A percentile compares a stretch with the other conserved stretches of the same genome.
Evolutionary conservation across 2,329 filamentous ascomycete species (phyloP).

Genomic region (Ophiocordyceps camponoti-saundersi): DNA sequence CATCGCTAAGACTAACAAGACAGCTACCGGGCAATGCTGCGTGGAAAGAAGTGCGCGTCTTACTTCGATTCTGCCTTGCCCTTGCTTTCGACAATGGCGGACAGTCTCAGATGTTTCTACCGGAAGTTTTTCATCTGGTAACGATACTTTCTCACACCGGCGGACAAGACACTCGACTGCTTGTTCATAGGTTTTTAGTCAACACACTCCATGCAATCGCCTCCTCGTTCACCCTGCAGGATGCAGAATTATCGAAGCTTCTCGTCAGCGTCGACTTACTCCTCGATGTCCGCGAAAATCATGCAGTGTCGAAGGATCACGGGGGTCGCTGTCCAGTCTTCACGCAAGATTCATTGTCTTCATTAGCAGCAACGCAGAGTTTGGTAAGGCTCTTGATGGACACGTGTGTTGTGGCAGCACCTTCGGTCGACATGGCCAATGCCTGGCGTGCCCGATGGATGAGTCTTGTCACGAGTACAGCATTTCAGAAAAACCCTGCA

Average conservation of each 20-base stretch:
- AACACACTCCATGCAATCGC: conserved; percentile 53
- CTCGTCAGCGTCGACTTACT: conserved; percentile 38
- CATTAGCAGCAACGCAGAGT: conserved; percentile 40
- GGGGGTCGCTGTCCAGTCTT: conserved; percentile 36
- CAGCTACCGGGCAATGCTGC: conserved; percentile 48
- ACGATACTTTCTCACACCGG: conserved; percentile 56
- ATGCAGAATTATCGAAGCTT: conserved; percentile 37
- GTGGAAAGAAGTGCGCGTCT: conserved; percentile 52
- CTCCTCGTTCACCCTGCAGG: conserved; percentile 46
- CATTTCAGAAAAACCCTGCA: conserved; percentile 56
- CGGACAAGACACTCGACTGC: conserved; percentile 33
- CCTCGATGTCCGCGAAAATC: conserved; percentile 40
- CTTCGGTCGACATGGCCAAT: conserved; percentile 47
- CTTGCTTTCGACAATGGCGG: conserved; percentile 51
- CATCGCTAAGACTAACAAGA: conserved; percentile 48
- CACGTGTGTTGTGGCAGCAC: conserved; percentile 44
- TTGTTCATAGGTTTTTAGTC: conserved; percentile 46
- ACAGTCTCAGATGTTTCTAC: conserved; percentile 50
- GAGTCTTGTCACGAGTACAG: conserved; percentile 55
- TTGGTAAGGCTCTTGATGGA: conserved; percentile 46
- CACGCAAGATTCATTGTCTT: conserved; percentile 32
- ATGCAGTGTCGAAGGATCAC: conserved; percentile 25
- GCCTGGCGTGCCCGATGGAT: conserved; percentile 58
- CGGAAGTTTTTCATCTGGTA: conserved; percentile 53
- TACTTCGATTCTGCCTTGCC: conserved; percentile 48